Conservation (phyloP, 2,329 filamentous ascomycete species). For the Phaeophleospora eucalypticola region DNA sequence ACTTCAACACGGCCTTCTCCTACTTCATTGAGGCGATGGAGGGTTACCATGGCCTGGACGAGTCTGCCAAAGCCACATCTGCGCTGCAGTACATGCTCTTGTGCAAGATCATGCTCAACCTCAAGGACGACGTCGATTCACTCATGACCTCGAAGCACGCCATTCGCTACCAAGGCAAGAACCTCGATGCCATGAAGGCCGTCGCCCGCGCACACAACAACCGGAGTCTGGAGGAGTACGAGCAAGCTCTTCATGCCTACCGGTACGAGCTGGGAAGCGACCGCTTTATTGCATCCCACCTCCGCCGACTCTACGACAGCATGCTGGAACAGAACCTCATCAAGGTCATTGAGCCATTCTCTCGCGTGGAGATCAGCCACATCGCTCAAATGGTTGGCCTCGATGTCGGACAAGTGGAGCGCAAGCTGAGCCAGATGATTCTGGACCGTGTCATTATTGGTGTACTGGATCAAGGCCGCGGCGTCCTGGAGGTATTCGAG, state of each 20-base stretch:
- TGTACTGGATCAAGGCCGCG: constrained; percentile 94
- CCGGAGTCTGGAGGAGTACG: constrained; percentile 94
- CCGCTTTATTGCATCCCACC: constrained; percentile 93
- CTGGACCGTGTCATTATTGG: constrained; percentile 98
- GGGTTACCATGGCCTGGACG: constrained; percentile 91
- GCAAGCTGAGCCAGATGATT: constrained; percentile 99
- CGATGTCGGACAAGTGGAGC: constrained; percentile 93
- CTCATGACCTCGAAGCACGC: constrained; percentile 96
- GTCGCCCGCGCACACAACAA: constrained; percentile 94
- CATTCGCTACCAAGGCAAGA: constrained; percentile 90
- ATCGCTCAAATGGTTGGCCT: constrained; percentile 97
- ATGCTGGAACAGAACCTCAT: constrained; percentile 99
- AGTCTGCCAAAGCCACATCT: constrained; percentile 83
- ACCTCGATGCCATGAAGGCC: constrained; percentile 98
- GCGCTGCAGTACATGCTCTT: constrained; percentile 98
- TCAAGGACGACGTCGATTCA: constrained; percentile 90
- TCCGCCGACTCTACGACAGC: constrained; percentile 91
- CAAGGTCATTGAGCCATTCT: constrained; percentile 99
- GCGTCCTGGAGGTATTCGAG: constrained; percentile 94
- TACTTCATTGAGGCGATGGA: constrained; percentile 99
- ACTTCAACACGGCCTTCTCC: constrained; percentile 97
- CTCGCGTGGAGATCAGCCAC: constrained; percentile 91
- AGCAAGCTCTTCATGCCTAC: constrained; percentile 84
- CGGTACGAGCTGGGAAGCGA: constrained; percentile 91
- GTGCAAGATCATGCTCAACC: constrained; percentile 99